Evolutionary conservation across 2,329 filamentous ascomycete species (phyloP).

Genomic region (Sclerotinia sclerotiorum): DNA sequence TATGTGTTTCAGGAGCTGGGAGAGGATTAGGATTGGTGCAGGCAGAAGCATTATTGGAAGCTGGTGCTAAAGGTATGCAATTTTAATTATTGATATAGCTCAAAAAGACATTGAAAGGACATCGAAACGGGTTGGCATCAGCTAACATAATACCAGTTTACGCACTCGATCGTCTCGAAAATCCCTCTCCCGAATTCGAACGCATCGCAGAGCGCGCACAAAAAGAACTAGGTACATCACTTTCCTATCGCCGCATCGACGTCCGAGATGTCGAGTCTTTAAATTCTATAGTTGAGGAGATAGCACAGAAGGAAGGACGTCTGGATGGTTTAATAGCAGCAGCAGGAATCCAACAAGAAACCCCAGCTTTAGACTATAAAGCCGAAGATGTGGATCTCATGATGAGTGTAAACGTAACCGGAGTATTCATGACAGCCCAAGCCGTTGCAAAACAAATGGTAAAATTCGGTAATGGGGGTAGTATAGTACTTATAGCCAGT

Average conservation of each 20-base stretch:
- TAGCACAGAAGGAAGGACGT: conserved; percentile 68
- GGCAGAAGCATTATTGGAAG: conserved; percentile 71
- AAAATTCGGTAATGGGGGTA: conserved; percentile 56
- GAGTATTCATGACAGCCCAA: conserved; percentile 81
- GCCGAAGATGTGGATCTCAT: conserved; percentile 74
- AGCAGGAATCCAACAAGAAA: conserved; percentile 78
- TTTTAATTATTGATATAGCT: background rate
- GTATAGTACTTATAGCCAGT: conserved; percentile 66
- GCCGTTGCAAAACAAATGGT: conserved; percentile 79
- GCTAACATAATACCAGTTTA: conserved; percentile 30
- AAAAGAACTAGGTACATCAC: conserved; percentile 54
- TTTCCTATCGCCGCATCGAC: conserved; percentile 74
- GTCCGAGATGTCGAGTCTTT: conserved; percentile 70
- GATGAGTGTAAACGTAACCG: conserved; percentile 84
- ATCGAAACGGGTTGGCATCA: background rate
- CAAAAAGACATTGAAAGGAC: no score
- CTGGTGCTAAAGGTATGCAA: conserved; percentile 62
- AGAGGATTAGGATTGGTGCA: conserved; percentile 72
- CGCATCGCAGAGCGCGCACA: conserved; percentile 51
- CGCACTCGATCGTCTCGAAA: conserved; percentile 40
- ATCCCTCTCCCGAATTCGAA: conserved; percentile 57
- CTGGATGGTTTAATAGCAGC: conserved; percentile 76
- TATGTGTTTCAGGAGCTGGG: conserved; percentile 70
- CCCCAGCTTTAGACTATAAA: conserved; percentile 75
- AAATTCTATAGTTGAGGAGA: conserved; percentile 65